Percentiles rank a stretch among this genome's conserved stretches.
Conservation (phyloP, 768 basidiomycete genomes). For the Scleroderma bovista region DNA sequence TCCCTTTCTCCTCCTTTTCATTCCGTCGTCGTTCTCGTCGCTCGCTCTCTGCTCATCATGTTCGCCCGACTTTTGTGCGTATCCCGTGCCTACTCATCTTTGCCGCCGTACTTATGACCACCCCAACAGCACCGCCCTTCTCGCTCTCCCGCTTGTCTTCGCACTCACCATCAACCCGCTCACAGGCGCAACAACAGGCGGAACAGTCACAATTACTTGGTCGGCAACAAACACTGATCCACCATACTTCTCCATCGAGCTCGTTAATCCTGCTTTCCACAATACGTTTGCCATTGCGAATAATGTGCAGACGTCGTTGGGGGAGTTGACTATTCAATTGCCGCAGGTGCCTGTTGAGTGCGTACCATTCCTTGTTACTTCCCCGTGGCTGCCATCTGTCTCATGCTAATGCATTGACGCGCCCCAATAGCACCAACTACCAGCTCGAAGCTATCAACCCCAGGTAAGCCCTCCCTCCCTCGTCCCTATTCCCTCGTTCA, state of each 20-base stretch:
- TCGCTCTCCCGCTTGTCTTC: constrained; percentile 39
- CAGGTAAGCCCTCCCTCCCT: constrained; percentile 22
- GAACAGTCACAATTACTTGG: constrained; percentile 43
- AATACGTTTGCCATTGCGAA: constrained; percentile 49
- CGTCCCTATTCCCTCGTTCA: background rate
- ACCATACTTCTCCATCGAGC: constrained; percentile 37
- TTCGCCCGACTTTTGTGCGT: constrained; percentile 44
- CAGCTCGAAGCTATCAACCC: constrained; percentile 41
- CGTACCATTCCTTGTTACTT: background rate
- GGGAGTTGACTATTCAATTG: constrained; percentile 34
- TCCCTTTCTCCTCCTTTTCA: constrained; percentile 3
- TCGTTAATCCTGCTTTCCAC: constrained; percentile 47
- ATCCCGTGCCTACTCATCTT: background rate
- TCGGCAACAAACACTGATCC: constrained; percentile 37
- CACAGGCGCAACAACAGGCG: constrained; percentile 26
- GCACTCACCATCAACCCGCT: constrained; percentile 42
- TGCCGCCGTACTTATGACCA: constrained; percentile 31
- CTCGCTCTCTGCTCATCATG: constrained; percentile 34
- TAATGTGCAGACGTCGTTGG: constrained; percentile 39
- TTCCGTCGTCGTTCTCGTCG: constrained; percentile 4
- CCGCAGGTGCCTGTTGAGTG: constrained; percentile 47
- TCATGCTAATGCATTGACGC: background rate
- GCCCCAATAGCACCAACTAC: constrained; percentile 39
- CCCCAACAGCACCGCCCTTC: constrained; percentile 34
- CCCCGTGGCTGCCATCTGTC: too few relatives aligned